Base-by-base conservation (phyloP, 2,329 filamentous ascomycete genomes). In the Penicillium sp. region DNA sequence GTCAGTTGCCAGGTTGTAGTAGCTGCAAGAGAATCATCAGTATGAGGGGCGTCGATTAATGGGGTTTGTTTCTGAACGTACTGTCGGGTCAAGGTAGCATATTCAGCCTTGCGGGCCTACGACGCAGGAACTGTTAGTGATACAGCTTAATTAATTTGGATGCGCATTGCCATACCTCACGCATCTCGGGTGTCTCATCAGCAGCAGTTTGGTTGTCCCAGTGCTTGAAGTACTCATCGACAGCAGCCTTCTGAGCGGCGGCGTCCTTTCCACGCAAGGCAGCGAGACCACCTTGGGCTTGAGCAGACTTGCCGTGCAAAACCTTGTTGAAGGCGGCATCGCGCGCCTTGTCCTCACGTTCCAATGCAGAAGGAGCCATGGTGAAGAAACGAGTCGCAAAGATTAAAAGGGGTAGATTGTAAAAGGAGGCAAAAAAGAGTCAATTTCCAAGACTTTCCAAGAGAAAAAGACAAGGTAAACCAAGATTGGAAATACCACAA, bases 1-100 rank as follows among this genome's bases (percentile, higher is more conserved):
- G 66, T 95, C 90, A 60, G 90, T 96, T n/a, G 88, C 89, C 43
- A 95, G 81, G 74, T 96, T 95, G 77, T 96, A 96, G 79, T 96
- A 95, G 70, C 85, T 89, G 59, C 26, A 38, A 28, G 19, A 12
- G 15, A 29, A 37, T 55, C 29, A 56, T 48, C 26, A 47, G 33
- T 32, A 43, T n/a, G 24, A 45, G 35, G 31, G 44, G 47, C 35
- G 7, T 26, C 29, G 3, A 47, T 35, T 6, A 28, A 43, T 34
- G 28, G 17, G n/a, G 26, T 6, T 39, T 29, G 13, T 29, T 34
- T 15, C 17, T n/a, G 13, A 78, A 38, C 84, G 62, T 79, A 93
- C 85, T 96, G 89, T 77, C 87, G 83, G 42, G 91, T 96, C 66
- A 97, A 74, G 32, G 88, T 94, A 46, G 90, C 91, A 71, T 97